Evolutionary conservation across 768 basidiomycete species (phyloP).

Genomic region (Dictyophora rubrovolvata): DNA sequence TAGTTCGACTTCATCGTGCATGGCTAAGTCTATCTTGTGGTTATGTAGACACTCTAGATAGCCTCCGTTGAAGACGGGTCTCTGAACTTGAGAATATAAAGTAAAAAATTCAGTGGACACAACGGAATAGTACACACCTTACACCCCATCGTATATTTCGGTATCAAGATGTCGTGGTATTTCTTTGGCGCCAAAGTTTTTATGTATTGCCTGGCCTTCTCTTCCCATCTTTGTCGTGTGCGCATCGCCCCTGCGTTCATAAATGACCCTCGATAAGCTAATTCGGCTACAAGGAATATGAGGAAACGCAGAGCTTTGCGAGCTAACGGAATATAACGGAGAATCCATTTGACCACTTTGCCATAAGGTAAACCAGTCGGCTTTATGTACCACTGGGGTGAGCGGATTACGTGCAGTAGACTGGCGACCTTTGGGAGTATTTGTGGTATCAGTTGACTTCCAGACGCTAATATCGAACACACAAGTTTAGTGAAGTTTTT

Average conservation of each 20-base stretch:
- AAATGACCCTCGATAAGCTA: not conserved
- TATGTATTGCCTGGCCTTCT: constrained; percentile 20
- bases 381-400: constrained; percentile 13
- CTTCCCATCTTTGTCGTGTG: not conserved
- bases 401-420: constrained; percentile 15
- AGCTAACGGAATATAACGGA: constrained; percentile 10
- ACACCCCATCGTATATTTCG: constrained; percentile 15
- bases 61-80: constrained; percentile 15
- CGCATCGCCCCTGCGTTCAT: not conserved
- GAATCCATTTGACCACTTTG: constrained; percentile 1
- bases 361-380: not conserved
- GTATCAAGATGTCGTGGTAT: constrained; percentile 15
- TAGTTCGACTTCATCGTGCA: constrained; percentile 10
- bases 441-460: constrained; percentile 14
- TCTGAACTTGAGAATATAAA: constrained; percentile 2
- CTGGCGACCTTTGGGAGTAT: constrained; percentile 6
- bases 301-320: not conserved
- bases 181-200: constrained; percentile 12
- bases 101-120: no score
- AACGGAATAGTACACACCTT: constrained; percentile 10
- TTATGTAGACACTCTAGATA: constrained; percentile 13
- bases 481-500: not conserved
- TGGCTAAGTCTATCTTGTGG: constrained; percentile 12
- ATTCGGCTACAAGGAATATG: not conserved
- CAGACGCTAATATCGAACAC: constrained; percentile 3